Evolutionary conservation across 2,329 filamentous ascomycete species (phyloP).

Genomic region (Aspergillus pseudoterreus): DNA sequence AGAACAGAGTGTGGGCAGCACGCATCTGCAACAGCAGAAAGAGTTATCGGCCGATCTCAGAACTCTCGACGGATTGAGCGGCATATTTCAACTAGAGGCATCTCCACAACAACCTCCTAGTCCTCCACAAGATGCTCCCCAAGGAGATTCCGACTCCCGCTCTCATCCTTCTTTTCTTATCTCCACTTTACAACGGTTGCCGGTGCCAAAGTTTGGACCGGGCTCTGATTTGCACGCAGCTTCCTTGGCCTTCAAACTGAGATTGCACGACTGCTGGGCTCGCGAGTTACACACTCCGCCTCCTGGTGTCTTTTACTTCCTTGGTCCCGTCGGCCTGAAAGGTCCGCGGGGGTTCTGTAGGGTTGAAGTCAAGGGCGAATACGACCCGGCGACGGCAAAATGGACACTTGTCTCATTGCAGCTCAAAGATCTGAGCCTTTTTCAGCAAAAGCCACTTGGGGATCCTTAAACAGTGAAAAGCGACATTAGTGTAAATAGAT

Average conservation of each 20-base stretch:
- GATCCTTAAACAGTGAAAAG: neutral
- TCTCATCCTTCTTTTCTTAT: conserved; percentile 28
- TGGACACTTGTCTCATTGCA: conserved; percentile 30
- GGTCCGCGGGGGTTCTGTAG: conserved; percentile 33
- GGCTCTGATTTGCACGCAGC: conserved; percentile 33
- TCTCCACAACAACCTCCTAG: conserved; percentile 4
- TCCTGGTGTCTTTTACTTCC: conserved; percentile 33
- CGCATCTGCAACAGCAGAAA: conserved; percentile 11
- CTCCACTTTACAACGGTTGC: conserved; percentile 30
- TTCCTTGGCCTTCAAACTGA: conserved; percentile 29
- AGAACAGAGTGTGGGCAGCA: conserved; percentile 10
- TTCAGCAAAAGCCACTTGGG: conserved; percentile 26
- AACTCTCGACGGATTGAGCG: conserved; percentile 14
- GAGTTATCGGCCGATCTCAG: conserved; percentile 13
- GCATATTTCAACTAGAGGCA: conserved; percentile 17
- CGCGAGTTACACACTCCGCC: conserved; percentile 18
- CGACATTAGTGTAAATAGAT: neutral
- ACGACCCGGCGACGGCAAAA: conserved; percentile 26
- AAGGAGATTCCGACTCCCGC: conserved; percentile 10
- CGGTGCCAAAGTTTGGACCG: conserved; percentile 30
- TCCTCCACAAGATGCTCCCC: conserved; percentile 13
- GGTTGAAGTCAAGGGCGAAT: conserved; percentile 34
- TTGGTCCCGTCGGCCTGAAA: conserved; percentile 30
- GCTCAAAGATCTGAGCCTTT: conserved; percentile 28
- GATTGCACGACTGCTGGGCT: conserved; percentile 22